phyloP scores from a whole-genome alignment of 2,329 filamentous ascomycete species.

The Penicillium paneum region DNA sequence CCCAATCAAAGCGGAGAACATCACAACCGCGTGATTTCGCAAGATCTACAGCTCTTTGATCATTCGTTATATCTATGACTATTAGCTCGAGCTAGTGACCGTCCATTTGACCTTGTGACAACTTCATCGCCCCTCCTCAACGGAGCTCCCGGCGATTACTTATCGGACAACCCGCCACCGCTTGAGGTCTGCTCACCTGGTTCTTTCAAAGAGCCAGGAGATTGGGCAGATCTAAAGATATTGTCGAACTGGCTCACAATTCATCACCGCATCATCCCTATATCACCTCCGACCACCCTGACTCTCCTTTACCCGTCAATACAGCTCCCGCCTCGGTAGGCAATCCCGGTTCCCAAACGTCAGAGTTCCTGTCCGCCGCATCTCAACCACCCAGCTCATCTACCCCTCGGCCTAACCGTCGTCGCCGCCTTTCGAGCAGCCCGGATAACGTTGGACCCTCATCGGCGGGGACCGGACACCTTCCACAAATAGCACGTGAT shows the following conservation, averaged over 20 bases:
- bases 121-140: neutral
- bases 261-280: slow-evolving; percentile 54
- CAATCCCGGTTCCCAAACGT: slow-evolving; percentile 18
- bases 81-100: neutral
- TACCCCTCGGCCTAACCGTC: slow-evolving; percentile 10
- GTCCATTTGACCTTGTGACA: slow-evolving; percentile 7
- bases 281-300: slow-evolving; percentile 66
- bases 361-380: slow-evolving; percentile 9
- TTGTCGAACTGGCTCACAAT: slow-evolving; percentile 72
- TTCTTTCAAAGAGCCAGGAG: slow-evolving; percentile 44
- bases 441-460: slow-evolving; percentile 24
- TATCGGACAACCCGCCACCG: slow-evolving; percentile 25
- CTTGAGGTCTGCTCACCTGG: slow-evolving; percentile 44
- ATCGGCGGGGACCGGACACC: slow-evolving; percentile 22
- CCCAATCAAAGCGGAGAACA: neutral
- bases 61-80: neutral
- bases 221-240: slow-evolving; percentile 42
- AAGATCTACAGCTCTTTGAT: neutral
- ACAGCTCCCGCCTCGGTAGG: slow-evolving; percentile 40
- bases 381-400: slow-evolving; percentile 9
- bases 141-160: slow-evolving; percentile 24
- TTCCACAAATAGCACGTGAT: slow-evolving; percentile 25
- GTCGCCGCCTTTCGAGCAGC: slow-evolving; percentile 32
- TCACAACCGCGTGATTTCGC: neutral
- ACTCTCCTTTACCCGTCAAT: slow-evolving; percentile 54